phyloP scores from a whole-genome alignment of 768 basidiomycete genomes.

The Leccinum boreale region DNA sequence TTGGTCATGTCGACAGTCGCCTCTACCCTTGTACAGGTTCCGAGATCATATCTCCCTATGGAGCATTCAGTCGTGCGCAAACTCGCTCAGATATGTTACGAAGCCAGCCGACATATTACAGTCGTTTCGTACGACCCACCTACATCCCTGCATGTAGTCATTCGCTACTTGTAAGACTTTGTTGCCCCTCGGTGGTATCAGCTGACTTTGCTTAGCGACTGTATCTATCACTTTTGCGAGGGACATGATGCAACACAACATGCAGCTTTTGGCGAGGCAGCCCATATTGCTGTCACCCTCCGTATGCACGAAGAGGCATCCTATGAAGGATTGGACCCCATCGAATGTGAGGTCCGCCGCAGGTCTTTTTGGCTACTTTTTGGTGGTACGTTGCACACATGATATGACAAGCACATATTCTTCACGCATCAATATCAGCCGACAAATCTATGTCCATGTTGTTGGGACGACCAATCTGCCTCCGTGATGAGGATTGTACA shows the following conservation, averaged over 20 bases:
- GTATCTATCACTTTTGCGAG: constrained; percentile 84
- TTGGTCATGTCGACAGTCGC: constrained; percentile 88
- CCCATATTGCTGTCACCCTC: constrained; percentile 76
- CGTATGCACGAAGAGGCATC: constrained; percentile 85
- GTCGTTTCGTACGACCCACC: constrained; percentile 82
- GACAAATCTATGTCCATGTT: constrained; percentile 90
- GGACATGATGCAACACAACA: constrained; percentile 86
- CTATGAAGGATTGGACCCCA: constrained; percentile 78
- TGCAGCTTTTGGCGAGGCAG: constrained; percentile 84
- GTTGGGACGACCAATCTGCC: constrained; percentile 77
- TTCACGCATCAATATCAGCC: constrained; percentile 39
- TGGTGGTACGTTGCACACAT: constrained; percentile 53
- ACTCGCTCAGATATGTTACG: constrained; percentile 75
- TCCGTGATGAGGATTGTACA: constrained; percentile 89
- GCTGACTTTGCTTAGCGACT: constrained; percentile 50
- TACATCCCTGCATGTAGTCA: constrained; percentile 78
- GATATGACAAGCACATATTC: not conserved
- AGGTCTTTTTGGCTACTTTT: constrained; percentile 88
- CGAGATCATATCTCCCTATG: constrained; percentile 85
- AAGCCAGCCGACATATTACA: constrained; percentile 79
- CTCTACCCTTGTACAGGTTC: constrained; percentile 84
- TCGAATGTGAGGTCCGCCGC: constrained; percentile 85
- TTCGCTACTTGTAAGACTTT: constrained; percentile 78
- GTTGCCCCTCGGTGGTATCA: not conserved
- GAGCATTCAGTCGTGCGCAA: constrained; percentile 80